Base-by-base conservation (phyloP, 2,329 filamentous ascomycete species). In the Aspergillus ochraceus region DNA sequence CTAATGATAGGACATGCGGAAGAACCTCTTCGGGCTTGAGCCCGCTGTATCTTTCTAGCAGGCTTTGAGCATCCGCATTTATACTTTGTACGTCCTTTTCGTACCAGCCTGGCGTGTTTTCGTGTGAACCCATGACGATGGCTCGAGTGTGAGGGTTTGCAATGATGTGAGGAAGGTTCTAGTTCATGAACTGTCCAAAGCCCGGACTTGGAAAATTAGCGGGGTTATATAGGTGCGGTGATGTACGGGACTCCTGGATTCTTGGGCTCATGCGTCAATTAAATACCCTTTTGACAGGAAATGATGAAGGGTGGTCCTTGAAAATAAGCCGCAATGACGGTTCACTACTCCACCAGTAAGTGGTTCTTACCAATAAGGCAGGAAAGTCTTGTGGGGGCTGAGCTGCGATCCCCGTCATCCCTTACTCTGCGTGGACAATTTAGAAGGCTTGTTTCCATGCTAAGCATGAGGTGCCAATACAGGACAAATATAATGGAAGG, bases 31-130 rank as follows among this genome's bases (percentile, higher is more conserved):
- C 63, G 4, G 61, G 57, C 29, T 47, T 36, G 19, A 65, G 24
- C 17, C 57, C 59, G 46, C 64, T 62, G 49, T 65, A 65, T 42
- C 22, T 64, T 54, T 66, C 58, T 11, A 66, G 52, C 12, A 66
- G 49, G 10, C 30, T 49, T n/a, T 60, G 64, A 17, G 64, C 63
- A 52, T 63, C 59, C 2, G 60, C 51, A 24, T 66, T 66, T 45
- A 66, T 65, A 54, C 57, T 54, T 46, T 53, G 57, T 8, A 66
- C 60, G 6, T 63, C 52, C n/a, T 51, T 26, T 45, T 64, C 52
- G 60, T 64, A 61, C 62, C 64, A 64, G 11, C 9, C 45, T 20
- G 45, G 29, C 6, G 19, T 46, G 54, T 36, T 57, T 55, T 49
- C 29, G 14, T n/a, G 36, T n/a, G 14, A 3, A 14, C 1, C 0